A percentile compares a stretch with the other conserved stretches of the same genome.
phyloP scores from a whole-genome alignment of 2,329 filamentous ascomycete species.

The Zymoseptoria brevis region DNA sequence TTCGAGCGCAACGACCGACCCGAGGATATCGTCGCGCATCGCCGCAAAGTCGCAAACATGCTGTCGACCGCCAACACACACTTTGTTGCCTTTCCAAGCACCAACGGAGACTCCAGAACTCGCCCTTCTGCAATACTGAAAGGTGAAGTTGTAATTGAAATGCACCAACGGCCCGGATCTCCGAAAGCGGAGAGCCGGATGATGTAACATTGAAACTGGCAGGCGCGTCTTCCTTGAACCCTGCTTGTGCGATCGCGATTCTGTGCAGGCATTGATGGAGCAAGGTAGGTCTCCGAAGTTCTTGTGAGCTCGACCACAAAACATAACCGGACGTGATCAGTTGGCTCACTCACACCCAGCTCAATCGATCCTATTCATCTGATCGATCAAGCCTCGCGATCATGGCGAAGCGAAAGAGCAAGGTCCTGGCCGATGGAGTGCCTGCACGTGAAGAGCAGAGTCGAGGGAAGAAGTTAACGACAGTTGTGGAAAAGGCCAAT shows the following conservation, averaged over 20 bases:
- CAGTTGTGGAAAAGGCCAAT: slow-evolving; percentile 12
- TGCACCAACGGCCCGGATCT: neutral
- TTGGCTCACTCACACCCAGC: no score
- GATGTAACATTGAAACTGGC: neutral
- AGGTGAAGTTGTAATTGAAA: neutral
- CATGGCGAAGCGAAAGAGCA: neutral
- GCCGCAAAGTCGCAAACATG: slow-evolving; percentile 13
- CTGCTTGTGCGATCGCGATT: neutral
- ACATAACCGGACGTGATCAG: no score
- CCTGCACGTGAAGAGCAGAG: neutral
- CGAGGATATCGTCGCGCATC: slow-evolving; percentile 26
- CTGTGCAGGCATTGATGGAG: neutral
- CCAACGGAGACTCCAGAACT: neutral
- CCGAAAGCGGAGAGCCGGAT: neutral
- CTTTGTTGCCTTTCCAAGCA: neutral
- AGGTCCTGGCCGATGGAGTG: neutral
- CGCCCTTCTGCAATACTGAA: neutral
- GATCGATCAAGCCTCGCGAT: neutral
- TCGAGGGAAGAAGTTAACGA: neutral
- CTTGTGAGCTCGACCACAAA: neutral
- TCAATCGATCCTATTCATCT: neutral
- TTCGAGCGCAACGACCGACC: slow-evolving; percentile 26
- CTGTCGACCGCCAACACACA: neutral
- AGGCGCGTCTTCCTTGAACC: neutral
- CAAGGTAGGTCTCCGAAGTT: neutral